Evolutionary conservation across 176 grass and related monocot species (phyloP).

Genomic region (Paspalum vaginatum): DNA sequence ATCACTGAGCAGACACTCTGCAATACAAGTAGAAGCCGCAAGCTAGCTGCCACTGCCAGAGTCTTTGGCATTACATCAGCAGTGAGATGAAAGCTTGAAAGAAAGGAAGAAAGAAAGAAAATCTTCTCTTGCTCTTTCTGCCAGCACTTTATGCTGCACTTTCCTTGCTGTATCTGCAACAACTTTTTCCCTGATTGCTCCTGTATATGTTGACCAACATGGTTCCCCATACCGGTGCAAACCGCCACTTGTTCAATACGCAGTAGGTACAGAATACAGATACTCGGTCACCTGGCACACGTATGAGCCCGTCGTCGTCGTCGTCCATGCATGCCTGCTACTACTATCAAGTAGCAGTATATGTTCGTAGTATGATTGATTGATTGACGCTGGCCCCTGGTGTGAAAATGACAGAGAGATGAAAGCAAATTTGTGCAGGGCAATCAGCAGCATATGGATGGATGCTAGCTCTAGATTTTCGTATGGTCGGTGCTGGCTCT

Average conservation of each 20-base stretch:
- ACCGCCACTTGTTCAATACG: background rate
- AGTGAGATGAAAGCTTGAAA: background rate
- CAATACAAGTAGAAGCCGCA: background rate
- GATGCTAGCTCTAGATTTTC: background rate
- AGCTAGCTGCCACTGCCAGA: background rate
- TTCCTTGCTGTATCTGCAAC: background rate
- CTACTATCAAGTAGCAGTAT: background rate
- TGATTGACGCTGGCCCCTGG: background rate
- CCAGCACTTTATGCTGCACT: background rate
- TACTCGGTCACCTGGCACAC: background rate
- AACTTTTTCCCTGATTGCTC: no score
- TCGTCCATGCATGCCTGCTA: background rate
- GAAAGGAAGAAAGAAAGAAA: background rate
- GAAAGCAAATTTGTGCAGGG: conserved; percentile 24
- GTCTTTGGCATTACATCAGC: background rate
- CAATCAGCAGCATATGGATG: background rate
- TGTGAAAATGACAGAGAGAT: background rate
- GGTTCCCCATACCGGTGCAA: background rate
- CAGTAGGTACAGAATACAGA: background rate
- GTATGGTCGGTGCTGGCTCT: background rate
- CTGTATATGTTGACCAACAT: conserved; percentile 5
- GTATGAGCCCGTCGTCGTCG: background rate
- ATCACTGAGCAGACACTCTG: no score
- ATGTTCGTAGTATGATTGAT: no score
- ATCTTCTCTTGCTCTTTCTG: background rate